Conservation (phyloP, 1,284 basidiomycete species). For the Trametes hirsuta region DNA sequence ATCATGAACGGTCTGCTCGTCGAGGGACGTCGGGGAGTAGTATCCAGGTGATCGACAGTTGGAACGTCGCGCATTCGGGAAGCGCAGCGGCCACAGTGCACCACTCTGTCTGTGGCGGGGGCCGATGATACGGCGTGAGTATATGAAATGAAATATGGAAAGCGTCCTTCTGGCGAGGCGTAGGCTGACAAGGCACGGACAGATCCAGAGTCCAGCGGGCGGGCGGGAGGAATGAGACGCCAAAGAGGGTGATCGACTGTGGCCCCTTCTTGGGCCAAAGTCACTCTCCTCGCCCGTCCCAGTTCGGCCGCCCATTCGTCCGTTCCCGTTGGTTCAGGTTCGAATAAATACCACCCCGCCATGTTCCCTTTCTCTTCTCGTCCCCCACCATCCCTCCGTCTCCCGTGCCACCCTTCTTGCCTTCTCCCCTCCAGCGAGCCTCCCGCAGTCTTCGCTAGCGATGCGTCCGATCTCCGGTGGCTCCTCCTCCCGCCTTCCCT, state of each 20-base stretch:
- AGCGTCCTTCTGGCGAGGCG: not conserved
- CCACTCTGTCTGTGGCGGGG: not conserved
- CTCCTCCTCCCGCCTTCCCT: constrained; percentile 26
- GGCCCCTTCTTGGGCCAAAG: constrained; percentile 16
- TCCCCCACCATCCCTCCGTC: constrained; percentile 17
- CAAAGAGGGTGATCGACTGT: constrained; percentile 24
- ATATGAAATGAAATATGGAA: constrained; percentile 13
- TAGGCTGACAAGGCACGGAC: constrained; percentile 5
- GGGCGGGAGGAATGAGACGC: not conserved
- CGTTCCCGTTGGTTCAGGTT: constrained; percentile 10
- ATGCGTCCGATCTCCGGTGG: constrained; percentile 20
- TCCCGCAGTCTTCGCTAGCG: constrained; percentile 12
- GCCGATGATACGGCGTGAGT: constrained; percentile 6
- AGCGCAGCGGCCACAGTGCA: not conserved
- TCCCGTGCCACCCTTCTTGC: constrained; percentile 19
- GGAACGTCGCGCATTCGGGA: not conserved
- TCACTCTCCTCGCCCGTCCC: constrained; percentile 12
- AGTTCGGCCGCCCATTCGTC: constrained; percentile 23
- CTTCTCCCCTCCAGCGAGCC: not conserved
- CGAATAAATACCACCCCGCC: constrained; percentile 25
- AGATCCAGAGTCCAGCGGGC: not conserved
- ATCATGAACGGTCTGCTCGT: constrained; percentile 8
- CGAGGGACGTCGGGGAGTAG: not conserved
- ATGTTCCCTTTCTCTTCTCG: constrained; percentile 16
- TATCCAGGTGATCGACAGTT: constrained; percentile 20